phyloP scores from a whole-genome alignment of 2,329 filamentous ascomycete species.

The Laburnicola sp. region DNA sequence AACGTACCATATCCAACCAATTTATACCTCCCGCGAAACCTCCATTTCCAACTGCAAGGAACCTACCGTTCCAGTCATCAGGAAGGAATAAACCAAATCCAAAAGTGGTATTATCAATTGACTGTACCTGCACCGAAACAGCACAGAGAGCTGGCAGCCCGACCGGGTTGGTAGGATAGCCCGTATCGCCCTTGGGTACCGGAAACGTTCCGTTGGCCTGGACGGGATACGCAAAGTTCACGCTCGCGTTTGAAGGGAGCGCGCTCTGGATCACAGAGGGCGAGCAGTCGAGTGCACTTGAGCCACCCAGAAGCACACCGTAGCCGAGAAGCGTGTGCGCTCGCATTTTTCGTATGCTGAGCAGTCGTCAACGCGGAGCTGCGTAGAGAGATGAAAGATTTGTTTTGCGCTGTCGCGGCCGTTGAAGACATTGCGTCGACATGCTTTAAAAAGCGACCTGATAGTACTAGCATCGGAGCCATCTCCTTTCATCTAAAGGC shows the following conservation, averaged over 20 bases:
- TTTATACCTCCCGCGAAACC: slow-evolving; percentile 54
- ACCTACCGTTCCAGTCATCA: slow-evolving; percentile 44
- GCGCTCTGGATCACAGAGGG: slow-evolving; percentile 37
- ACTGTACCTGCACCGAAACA: slow-evolving; percentile 43
- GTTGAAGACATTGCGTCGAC: background rate
- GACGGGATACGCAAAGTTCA: slow-evolving; percentile 41
- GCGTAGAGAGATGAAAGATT: too few relatives aligned
- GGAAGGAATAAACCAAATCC: slow-evolving; percentile 47
- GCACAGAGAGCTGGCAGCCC: slow-evolving; percentile 45
- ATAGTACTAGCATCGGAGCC: background rate
- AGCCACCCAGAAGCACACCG: slow-evolving; percentile 22
- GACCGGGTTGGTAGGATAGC: slow-evolving; percentile 47
- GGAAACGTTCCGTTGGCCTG: slow-evolving; percentile 44
- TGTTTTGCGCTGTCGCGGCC: background rate
- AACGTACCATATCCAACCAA: slow-evolving; percentile 52
- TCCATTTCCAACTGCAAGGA: slow-evolving; percentile 50
- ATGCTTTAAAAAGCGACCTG: slow-evolving; percentile 1
- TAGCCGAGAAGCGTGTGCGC: slow-evolving; percentile 16
- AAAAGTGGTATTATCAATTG: slow-evolving; percentile 40
- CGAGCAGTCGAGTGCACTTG: slow-evolving; percentile 37
- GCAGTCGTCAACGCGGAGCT: background rate
- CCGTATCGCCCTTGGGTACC: slow-evolving; percentile 43
- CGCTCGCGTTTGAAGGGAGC: slow-evolving; percentile 40
- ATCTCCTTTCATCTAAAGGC: slow-evolving; percentile 4
- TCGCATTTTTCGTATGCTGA: background rate